Evolutionary conservation across 495 filamentous ascomycete species (phyloP).

Genomic region (Tuber brumale): DNA sequence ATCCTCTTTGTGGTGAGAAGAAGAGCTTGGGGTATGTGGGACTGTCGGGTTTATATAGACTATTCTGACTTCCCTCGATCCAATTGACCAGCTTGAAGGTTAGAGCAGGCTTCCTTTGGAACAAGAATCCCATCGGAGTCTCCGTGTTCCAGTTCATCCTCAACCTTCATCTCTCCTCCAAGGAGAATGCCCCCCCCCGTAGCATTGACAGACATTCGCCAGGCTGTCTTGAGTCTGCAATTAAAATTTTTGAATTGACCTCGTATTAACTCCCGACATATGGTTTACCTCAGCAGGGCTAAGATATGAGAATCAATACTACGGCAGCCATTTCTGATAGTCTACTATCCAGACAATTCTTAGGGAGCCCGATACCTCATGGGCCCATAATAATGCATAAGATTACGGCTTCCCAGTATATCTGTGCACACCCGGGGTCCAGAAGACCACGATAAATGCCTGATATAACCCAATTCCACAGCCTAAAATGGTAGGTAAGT

Average conservation of each 20-base stretch:
- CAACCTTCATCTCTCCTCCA: neutral
- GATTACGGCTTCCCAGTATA: neutral
- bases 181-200: neutral
- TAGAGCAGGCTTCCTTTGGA: neutral
- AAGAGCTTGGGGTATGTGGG: neutral
- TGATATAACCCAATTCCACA: neutral
- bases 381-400: neutral
- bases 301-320: neutral
- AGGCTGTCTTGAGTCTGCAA: neutral
- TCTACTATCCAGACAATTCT: neutral
- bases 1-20: neutral
- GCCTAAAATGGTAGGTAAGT: neutral
- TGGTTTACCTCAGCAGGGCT: neutral
- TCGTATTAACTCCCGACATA: neutral
- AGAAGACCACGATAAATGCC: neutral
- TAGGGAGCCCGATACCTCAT: neutral
- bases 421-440: neutral
- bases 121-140: neutral
- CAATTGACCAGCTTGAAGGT: neutral
- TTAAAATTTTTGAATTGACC: neutral
- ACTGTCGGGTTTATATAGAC: neutral
- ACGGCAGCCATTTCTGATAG: neutral
- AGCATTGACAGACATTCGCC: neutral
- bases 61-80: neutral
- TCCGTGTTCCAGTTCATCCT: neutral